Base-by-base conservation (phyloP, 257 asterid species). In the Oldenlandia corymbosa region DNA sequence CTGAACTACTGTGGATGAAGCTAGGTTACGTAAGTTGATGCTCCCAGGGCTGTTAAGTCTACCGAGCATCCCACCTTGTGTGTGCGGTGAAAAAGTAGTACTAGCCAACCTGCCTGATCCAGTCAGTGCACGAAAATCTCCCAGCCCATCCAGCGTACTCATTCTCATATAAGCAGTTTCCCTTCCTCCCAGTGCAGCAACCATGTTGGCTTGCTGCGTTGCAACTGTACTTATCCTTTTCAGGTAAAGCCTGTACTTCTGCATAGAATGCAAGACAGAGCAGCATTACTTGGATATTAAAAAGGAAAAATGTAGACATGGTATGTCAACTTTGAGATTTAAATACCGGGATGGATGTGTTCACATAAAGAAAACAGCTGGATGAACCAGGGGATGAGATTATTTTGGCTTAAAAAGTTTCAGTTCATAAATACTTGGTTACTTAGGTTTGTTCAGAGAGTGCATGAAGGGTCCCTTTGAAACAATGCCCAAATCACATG, bases 161-260 rank as follows among this genome's bases (percentile, higher is more conserved):
- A 80, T 72, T 17, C 82, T 82, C 88, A 84, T 75, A 65, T 80
- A 87, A n/a, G 89, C 77, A 48, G 90, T 74, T 65, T 87, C 95
- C 65, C 77, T 85, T n/a, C 80, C 84, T 12, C 97, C 94, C 32
- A 87, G 66, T 23, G 88, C 90, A 48, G 92, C 84, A 47, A 72
- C 87, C 88, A 88, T 85, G 81, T 88, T 84, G 26, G 83, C 95
- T 72, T 90, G 94, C 71, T 84, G 96, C 64, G 69, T 67, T 59
- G 85, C 87, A 46, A 68, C 86, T 1, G 84, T 69, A 62, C 92
- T 82, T 62, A 88, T 88, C 75, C 93, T 84, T 74, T 84, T 88
- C 80, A 88, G 76, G 77, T 82, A 90, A 62, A 85, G 87, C 87
- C 96, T 73, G 60, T 90, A 90, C 75, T 88, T 90, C 97, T 90